phyloP scores from a whole-genome alignment of 768 basidiomycete genomes.

The Lentinula edodes region DNA sequence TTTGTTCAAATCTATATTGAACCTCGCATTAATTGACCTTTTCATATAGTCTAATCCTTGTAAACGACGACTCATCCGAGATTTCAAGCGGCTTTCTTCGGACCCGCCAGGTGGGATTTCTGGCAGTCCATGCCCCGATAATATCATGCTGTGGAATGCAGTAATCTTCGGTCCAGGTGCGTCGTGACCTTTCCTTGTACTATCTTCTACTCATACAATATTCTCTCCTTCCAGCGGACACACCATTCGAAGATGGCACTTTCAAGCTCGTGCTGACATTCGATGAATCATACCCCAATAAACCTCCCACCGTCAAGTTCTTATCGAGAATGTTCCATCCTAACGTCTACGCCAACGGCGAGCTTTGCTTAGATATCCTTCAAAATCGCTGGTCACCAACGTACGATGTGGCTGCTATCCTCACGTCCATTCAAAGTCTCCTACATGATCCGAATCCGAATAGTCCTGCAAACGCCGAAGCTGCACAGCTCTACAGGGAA shows the following conservation, averaged over 20 bases:
- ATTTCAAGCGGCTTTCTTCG: constrained; percentile 92
- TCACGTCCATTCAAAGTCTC: constrained; percentile 93
- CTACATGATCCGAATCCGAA: constrained; percentile 98
- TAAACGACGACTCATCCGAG: constrained; percentile 91
- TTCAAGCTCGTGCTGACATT: constrained; percentile 95
- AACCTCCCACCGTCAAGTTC: constrained; percentile 96
- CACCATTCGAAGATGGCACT: constrained; percentile 98
- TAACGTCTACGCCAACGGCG: constrained; percentile 97
- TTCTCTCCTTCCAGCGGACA: constrained; percentile 62
- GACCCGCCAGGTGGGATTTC: constrained; percentile 97
- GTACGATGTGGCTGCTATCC: constrained; percentile 97
- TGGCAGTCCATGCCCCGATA: constrained; percentile 95
- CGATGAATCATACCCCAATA: constrained; percentile 98
- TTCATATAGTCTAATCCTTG: constrained; percentile 79
- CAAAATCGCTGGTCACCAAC: constrained; percentile 99
- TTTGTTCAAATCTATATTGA: neutral
- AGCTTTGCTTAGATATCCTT: constrained; percentile 96
- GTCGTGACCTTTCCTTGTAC: constrained; percentile 18
- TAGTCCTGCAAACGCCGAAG: constrained; percentile 97
- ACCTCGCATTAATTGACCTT: neutral
- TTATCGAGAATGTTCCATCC: constrained; percentile 98
- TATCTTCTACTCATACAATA: neutral
- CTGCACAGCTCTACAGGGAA: constrained; percentile 92
- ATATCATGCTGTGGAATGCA: constrained; percentile 99
- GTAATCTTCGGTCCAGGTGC: constrained; percentile 97